phyloP scores from a whole-genome alignment of 2,329 filamentous ascomycete genomes.

The Diplodia seriata region DNA sequence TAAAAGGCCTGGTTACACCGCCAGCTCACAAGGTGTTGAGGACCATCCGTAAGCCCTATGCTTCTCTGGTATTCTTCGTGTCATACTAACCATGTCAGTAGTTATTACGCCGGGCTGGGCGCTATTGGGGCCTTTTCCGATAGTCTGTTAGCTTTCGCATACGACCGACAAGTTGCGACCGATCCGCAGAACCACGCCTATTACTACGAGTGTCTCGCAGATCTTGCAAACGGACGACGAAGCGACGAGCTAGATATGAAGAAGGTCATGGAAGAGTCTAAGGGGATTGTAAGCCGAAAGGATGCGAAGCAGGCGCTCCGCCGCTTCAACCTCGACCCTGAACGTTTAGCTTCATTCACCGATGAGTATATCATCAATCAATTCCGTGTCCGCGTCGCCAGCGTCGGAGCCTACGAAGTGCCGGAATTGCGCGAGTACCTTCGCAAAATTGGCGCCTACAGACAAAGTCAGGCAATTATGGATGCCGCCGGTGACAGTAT shows the following conservation, averaged over 20 bases:
- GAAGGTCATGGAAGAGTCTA: slow-evolving; percentile 63
- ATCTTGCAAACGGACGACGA: slow-evolving; percentile 62
- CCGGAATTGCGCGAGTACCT: slow-evolving; percentile 64
- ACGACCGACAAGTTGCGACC: slow-evolving; percentile 63
- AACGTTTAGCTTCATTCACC: slow-evolving; percentile 52
- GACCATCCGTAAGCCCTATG: slow-evolving; percentile 43
- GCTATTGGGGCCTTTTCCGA: slow-evolving; percentile 68
- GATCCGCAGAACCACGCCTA: slow-evolving; percentile 63
- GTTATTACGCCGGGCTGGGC: slow-evolving; percentile 68
- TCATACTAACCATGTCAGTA: slow-evolving; percentile 38
- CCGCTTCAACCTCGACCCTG: slow-evolving; percentile 62
- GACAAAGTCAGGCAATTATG: slow-evolving; percentile 63
- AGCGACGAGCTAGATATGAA: slow-evolving; percentile 65
- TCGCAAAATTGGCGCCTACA: slow-evolving; percentile 65
- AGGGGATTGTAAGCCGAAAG: slow-evolving; percentile 63
- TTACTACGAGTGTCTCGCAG: slow-evolving; percentile 71
- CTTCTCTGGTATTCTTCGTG: background rate
- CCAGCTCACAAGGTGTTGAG: slow-evolving; percentile 42
- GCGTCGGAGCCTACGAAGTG: slow-evolving; percentile 61
- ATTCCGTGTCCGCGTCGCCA: slow-evolving; percentile 65
- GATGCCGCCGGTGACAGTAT: slow-evolving; percentile 21
- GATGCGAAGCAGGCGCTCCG: slow-evolving; percentile 66
- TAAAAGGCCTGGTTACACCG: slow-evolving; percentile 5
- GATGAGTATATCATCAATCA: slow-evolving; percentile 68
- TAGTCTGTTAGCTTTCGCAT: slow-evolving; percentile 66